These are phyloP conservation scores for Kuraishia piskuri DNA, from an alignment of 805 yeast species.

Conservation along the genomic window DNA sequence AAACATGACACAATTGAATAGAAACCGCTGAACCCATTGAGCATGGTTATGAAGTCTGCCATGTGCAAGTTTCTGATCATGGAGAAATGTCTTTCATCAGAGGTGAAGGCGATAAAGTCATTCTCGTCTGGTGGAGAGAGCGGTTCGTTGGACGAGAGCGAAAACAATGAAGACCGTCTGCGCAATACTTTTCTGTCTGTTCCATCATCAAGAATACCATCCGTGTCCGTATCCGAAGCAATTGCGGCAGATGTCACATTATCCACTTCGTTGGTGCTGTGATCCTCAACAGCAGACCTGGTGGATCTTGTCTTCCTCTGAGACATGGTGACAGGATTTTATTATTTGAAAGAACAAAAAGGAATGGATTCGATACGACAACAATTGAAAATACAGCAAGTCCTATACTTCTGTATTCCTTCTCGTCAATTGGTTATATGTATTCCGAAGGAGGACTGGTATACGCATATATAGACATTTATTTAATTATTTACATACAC, in stretches of 20 bases:
- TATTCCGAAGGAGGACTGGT: no score
- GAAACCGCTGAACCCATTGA: conserved; percentile 92
- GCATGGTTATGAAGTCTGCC: conserved; percentile 92
- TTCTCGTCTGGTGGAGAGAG: conserved; percentile 70
- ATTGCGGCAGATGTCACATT: background rate
- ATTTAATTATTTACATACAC: background rate
- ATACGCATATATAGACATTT: no score
- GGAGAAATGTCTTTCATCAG: conserved; percentile 79
- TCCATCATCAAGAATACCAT: background rate
- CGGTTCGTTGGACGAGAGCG: conserved; percentile 47
- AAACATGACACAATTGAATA: conserved; percentile 82
- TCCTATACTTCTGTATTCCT: no score
- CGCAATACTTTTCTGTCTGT: background rate
- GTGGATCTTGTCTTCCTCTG: background rate
- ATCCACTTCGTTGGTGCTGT: background rate
- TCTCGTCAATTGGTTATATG: no score
- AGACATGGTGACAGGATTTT: background rate
- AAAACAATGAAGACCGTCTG: conserved; percentile 34
- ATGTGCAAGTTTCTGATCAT: conserved; percentile 81
- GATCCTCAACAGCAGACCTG: background rate
- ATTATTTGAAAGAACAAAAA: background rate
- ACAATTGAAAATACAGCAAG: no score
- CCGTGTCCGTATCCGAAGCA: background rate
- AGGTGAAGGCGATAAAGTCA: conserved; percentile 72
- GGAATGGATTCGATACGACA: no score